Evolutionary conservation across 1,284 basidiomycete species (phyloP), one percentile per base, ranked within the genome.

Genomic region (Apiotrichum veenhuisii): DNA sequence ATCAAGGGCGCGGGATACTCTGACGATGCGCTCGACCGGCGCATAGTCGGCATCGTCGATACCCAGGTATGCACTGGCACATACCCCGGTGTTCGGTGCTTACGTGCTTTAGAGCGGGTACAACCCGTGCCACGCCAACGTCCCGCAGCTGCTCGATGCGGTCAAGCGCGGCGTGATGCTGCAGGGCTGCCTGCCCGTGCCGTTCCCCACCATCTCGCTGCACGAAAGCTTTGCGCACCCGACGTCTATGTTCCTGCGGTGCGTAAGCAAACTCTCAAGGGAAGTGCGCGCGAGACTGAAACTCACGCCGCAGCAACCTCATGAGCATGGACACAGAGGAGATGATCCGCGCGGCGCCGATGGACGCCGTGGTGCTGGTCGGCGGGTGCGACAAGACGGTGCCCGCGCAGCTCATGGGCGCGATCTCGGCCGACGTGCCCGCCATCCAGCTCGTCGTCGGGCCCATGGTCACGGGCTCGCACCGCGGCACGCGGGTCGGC

Each of bases 381-480:
- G 74, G 74, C 10, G 74, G 74, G 12, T 76, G 74, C 56, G 74
- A 75, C 55, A 75, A 75, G 69, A 76, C 74, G 4, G 73, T 76
- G 12, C 74, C 74, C 1, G 74, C 74, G 9, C 70, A 72, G 55
- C 63, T 76, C 12, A 76, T 76, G 74, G 74, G 73, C 14, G 72
- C 71, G 15, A 67, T 76, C n/a, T 69, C 66, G 2, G 74, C 74
- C 15, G 69, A 75, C 45, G 55, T 71, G 3, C 74, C 74, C 0
- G 69, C 68, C 20, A 67, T 75, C 18, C 71, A 73, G 62, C 70
- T 76, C 5, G 74, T 76, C 1, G 67, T 67, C 2, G 74, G 74
- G 1, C 73, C 73, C 3, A 76, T 76, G 74, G 68, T 75, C 30
- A 74, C 73, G 1, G 72, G 72, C 0, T 69, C 67, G 7, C 68